A percentile compares a stretch with the other conserved stretches of the same genome.
phyloP scores from a whole-genome alignment of 495 filamentous ascomycete genomes.

The Penicillium salamii region DNA sequence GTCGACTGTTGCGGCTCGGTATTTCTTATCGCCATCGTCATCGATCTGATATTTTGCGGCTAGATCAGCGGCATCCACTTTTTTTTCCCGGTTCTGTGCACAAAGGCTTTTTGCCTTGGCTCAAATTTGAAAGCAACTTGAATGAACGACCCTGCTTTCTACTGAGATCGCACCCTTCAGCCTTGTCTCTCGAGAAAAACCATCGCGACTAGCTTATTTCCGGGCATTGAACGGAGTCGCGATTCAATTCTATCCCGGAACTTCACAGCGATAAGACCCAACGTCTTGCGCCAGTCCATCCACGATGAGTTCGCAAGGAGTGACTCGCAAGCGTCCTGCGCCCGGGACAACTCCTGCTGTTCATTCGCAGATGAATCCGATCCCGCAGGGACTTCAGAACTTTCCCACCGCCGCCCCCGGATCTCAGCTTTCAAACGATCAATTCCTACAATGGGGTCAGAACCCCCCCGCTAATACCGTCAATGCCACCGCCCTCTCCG shows the following conservation, averaged over 20 bases:
- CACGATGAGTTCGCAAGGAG: conserved; percentile 43
- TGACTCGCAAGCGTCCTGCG: conserved; percentile 68
- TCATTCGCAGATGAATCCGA: conserved; percentile 42
- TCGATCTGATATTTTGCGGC: not conserved
- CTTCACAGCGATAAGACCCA: conserved; percentile 10
- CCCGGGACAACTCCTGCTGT: conserved; percentile 63
- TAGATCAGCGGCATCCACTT: conserved; percentile 1
- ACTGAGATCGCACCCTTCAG: not conserved
- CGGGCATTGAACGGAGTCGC: not conserved
- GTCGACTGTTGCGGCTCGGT: not conserved
- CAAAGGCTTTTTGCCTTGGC: conserved; percentile 12
- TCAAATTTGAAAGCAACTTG: conserved; percentile 9
- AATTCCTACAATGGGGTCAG: conserved; percentile 55
- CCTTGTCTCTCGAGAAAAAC: not conserved
- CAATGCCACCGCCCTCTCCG: conserved; percentile 28
- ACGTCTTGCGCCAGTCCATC: conserved; percentile 4
- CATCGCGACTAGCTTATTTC: not conserved
- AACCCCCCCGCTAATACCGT: conserved; percentile 35
- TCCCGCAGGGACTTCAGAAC: conserved; percentile 15
- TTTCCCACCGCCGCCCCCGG: conserved; percentile 28
- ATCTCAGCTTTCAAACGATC: conserved; percentile 49
- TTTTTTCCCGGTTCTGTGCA: conserved; percentile 13
- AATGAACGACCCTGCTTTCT: conserved; percentile 6
- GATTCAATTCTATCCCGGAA: not conserved
- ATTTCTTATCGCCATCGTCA: not conserved